Percentiles rank a stretch among this genome's conserved stretches.
These are phyloP conservation scores for Alternaria angustiovoidea DNA, from an alignment of 2,329 filamentous ascomycete genomes.

Conservation along the genomic window DNA sequence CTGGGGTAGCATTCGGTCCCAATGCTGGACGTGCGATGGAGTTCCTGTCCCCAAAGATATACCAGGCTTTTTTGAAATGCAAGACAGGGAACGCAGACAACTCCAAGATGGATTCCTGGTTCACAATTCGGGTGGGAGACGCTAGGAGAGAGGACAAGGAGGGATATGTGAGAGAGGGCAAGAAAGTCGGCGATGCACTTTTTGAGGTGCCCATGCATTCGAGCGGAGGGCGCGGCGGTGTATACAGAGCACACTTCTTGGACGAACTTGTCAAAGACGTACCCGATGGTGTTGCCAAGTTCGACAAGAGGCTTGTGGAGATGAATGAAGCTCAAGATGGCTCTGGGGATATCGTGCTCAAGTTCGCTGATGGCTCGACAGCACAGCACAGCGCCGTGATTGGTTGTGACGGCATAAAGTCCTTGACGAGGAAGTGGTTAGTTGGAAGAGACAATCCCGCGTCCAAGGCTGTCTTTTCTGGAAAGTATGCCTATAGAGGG, in stretches of 20 bases:
- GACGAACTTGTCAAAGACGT: slow-evolving; percentile 60
- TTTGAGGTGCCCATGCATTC: slow-evolving; percentile 40
- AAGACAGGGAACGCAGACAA: slow-evolving; percentile 50
- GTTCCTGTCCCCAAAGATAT: slow-evolving; percentile 57
- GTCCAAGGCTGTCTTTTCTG: slow-evolving; percentile 61
- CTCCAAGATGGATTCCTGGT: slow-evolving; percentile 36
- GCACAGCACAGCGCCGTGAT: slow-evolving; percentile 61
- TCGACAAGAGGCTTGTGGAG: slow-evolving; percentile 53
- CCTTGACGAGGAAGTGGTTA: slow-evolving; percentile 62
- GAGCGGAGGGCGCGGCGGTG: slow-evolving; percentile 42
- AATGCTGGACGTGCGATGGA: slow-evolving; percentile 65
- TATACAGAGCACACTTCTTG: slow-evolving; percentile 61
- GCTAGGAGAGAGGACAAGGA: slow-evolving; percentile 41
- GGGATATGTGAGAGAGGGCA: slow-evolving; percentile 37
- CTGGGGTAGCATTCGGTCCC: slow-evolving; percentile 65
- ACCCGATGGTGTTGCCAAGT: slow-evolving; percentile 54
- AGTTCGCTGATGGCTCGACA: slow-evolving; percentile 58
- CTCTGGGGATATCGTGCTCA: slow-evolving; percentile 47
- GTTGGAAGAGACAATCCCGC: slow-evolving; percentile 57
- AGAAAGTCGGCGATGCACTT: slow-evolving; percentile 41
- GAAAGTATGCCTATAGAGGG: slow-evolving; percentile 70
- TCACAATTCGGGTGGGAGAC: slow-evolving; percentile 45
- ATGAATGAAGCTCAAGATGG: slow-evolving; percentile 40
- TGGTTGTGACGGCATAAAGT: slow-evolving; percentile 73
- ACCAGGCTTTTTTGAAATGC: slow-evolving; percentile 53